A percentile compares a stretch with the other conserved stretches of the same genome.
Conservation (phyloP, 768 basidiomycete genomes). For the Suillus discolor region DNA sequence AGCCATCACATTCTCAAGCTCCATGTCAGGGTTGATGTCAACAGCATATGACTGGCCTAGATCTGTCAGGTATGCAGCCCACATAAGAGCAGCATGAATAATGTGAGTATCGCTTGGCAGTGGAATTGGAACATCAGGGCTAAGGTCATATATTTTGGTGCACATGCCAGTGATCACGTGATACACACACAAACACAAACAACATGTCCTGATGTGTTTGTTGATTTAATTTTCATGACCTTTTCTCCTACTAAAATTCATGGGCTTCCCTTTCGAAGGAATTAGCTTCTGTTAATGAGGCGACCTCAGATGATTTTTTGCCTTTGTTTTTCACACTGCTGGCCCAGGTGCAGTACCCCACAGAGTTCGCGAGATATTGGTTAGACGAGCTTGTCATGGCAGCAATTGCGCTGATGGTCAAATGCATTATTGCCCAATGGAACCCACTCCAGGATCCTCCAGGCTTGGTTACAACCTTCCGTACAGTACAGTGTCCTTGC, state of each 20-base stretch:
- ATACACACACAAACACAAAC: too few species aligned
- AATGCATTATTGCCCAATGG: slow-evolving; percentile 77
- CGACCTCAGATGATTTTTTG: slow-evolving; percentile 72
- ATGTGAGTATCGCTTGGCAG: too few species aligned
- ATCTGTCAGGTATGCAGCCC: too few species aligned
- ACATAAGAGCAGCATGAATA: too few species aligned
- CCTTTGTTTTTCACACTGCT: slow-evolving; percentile 74
- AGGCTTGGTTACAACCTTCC: slow-evolving; percentile 63
- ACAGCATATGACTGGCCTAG: slow-evolving; percentile 62
- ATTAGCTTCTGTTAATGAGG: slow-evolving; percentile 64
- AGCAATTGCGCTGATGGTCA: slow-evolving; percentile 81
- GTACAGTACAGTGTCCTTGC: slow-evolving; percentile 62
- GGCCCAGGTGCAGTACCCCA: slow-evolving; percentile 60
- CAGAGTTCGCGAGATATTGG: slow-evolving; percentile 76
- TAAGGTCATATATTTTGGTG: too few species aligned
- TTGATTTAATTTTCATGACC: too few species aligned
- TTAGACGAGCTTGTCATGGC: slow-evolving; percentile 94
- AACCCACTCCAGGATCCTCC: slow-evolving; percentile 80
- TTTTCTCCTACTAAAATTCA: too few species aligned
- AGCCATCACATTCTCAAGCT: slow-evolving; percentile 90
- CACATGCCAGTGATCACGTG: too few species aligned
- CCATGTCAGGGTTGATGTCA: slow-evolving; percentile 90
- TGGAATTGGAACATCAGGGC: too few species aligned
- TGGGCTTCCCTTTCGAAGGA: too few species aligned
- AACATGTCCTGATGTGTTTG: too few species aligned